Conservation (phyloP, 129 eudicot species). For the Tanacetum coccineum region DNA sequence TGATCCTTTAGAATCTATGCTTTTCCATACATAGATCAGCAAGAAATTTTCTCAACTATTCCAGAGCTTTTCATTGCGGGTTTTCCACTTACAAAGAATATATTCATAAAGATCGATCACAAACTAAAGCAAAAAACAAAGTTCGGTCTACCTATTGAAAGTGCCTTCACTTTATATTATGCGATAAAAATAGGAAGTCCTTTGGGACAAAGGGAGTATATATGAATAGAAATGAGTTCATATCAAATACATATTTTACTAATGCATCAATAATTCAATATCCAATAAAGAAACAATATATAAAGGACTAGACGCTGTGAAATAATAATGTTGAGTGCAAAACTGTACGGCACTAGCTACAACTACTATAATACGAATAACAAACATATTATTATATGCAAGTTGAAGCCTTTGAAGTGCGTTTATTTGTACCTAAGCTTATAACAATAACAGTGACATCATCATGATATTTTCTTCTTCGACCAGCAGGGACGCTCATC, state of each 20-base stretch:
- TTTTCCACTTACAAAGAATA: conserved; percentile 32
- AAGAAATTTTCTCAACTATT: conserved; percentile 11
- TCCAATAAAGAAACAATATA: conserved; percentile 20
- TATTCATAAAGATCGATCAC: conserved; percentile 29
- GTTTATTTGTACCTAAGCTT: conserved; percentile 68
- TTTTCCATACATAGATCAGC: conserved; percentile 10
- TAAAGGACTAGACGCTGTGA: conserved; percentile 9
- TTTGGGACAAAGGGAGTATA: background rate
- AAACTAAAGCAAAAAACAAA: conserved; percentile 10
- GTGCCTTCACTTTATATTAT: conserved; percentile 20
- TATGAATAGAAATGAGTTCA: conserved; percentile 1
- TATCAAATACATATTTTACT: conserved; percentile 18
- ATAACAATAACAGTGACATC: conserved; percentile 91
- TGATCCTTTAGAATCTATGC: conserved; percentile 32
- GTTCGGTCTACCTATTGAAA: conserved; percentile 17
- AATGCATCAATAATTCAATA: conserved; percentile 27
- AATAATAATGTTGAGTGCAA: conserved; percentile 23
- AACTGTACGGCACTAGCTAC: conserved; percentile 34
- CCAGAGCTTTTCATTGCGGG: background rate
- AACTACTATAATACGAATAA: conserved; percentile 8
- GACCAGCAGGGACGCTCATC: conserved; percentile 82
- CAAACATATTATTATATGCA: conserved; percentile 56
- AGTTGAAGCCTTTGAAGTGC: conserved; percentile 92
- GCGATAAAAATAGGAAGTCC: conserved; percentile 8
- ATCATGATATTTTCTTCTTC: conserved; percentile 92